Evolutionary conservation across 176 grass and related monocot genomes (phyloP).

Genomic region (Phragmites australis): DNA sequence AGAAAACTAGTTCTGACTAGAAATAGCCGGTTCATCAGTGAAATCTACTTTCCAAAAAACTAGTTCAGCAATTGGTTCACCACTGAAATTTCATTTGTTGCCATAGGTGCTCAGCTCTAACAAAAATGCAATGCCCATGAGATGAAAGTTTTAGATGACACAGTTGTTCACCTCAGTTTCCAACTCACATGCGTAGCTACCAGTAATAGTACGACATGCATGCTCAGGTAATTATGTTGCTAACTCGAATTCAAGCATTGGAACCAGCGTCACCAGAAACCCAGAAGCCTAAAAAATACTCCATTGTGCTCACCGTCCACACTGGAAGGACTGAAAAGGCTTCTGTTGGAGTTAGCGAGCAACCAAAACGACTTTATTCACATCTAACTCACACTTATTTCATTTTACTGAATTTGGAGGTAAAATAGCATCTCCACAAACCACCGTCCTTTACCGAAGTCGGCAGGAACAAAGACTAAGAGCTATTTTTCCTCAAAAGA

Average conservation of each 20-base stretch:
- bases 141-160: not conserved
- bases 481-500: constrained; percentile 24
- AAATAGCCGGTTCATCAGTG: constrained; percentile 9
- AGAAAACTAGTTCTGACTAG: not conserved
- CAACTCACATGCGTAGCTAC: not conserved
- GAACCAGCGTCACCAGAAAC: constrained; percentile 23
- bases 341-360: constrained; percentile 35
- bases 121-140: not conserved
- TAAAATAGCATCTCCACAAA: not conserved
- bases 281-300: constrained; percentile 18
- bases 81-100: not conserved
- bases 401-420: not conserved
- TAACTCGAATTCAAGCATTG: not conserved
- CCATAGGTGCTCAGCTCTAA: not conserved
- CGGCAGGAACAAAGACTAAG: constrained; percentile 18
- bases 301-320: constrained; percentile 34
- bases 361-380: constrained; percentile 17
- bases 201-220: not conserved
- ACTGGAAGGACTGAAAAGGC: constrained; percentile 33
- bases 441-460: constrained; percentile 19
- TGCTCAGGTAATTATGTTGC: not conserved
- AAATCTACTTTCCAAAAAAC: constrained; percentile 7
- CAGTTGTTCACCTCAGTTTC: not conserved
- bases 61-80: not conserved
- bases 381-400: not conserved